Evolutionary conservation across 306 rosid species (phyloP), one percentile per base, ranked within the genome.

Genomic region (Betula pendula): DNA sequence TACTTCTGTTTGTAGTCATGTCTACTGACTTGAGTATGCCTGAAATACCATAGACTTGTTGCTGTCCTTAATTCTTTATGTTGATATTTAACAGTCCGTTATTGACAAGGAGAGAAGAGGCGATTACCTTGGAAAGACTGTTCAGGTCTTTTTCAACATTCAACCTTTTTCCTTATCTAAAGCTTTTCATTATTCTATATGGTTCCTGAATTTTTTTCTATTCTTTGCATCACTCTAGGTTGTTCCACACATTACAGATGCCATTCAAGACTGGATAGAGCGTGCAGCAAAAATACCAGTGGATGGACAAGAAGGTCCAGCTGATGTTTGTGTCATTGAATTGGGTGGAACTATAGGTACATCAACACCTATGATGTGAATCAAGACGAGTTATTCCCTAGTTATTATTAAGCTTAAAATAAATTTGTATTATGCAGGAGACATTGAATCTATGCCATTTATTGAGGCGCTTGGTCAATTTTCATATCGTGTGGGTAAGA

Each of bases 181-280:
- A 53, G 53, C 49, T 75, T 38, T 74, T 67, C 63, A 71, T 17
- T 20, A 10, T 70, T 22, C 27, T 69, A 17, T 76, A n/a, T 44
- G 72, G 72, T 42, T 68, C 7, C 80, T 68, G 72, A 72, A 48
- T 71, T 86, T 75, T 79, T 76, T 75, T 78, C 75, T 29, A 44
- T 47, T 29, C 25, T 52, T 43, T 76, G 33, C 69, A 70, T 66
- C 70, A 24, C 80, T 74, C 71, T 81, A 92, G 97, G 96, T 90
- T 40, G 96, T 92, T 80, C 97, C 97, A 5, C 97, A 92, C 81
- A 87, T 92, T 68, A 92, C 97, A 4, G 96, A 88, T 75, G 96
- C 96, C 71, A 86, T 92, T 82, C 97, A 92, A 80, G 97, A 92
- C 42, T 92, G 97, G 97, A 92, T 92, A 76, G 97, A 92, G 84